These are phyloP conservation scores for Echinochloa phyllopogon DNA, from an alignment of 176 grass and related monocot genomes.

Conservation along the genomic window DNA sequence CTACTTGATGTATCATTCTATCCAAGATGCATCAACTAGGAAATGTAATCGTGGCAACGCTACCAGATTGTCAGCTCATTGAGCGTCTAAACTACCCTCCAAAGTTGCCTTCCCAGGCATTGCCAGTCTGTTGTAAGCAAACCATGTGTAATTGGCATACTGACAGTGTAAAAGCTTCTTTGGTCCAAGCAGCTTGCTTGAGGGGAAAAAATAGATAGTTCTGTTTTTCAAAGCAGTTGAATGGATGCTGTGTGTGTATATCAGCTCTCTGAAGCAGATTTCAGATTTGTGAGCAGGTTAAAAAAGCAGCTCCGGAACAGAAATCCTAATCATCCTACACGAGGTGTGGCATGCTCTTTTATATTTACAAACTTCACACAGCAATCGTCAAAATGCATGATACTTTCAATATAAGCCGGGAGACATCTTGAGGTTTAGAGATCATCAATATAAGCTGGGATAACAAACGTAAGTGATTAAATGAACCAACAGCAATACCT, in stretches of 20 bases:
- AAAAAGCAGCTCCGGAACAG: neutral
- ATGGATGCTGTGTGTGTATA: neutral
- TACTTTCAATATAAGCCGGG: neutral
- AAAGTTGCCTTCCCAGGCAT: neutral
- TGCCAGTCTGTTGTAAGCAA: conserved; percentile 16
- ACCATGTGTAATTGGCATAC: neutral
- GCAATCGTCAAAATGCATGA: neutral
- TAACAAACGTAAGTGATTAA: neutral
- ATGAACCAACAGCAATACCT: conserved; percentile 55
- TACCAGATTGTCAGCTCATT: neutral
- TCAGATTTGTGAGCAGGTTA: neutral
- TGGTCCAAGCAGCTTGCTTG: conserved; percentile 4
- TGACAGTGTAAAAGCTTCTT: conserved; percentile 23
- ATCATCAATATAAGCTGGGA: neutral
- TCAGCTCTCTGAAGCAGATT: conserved; percentile 9
- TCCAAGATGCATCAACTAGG: neutral
- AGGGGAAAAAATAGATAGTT: neutral
- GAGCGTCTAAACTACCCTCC: neutral
- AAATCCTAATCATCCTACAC: neutral
- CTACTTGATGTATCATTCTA: neutral
- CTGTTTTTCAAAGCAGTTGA: neutral
- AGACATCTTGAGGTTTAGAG: neutral
- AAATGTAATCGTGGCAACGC: neutral
- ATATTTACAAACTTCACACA: conserved; percentile 5
- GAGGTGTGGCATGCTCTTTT: conserved; percentile 5